Evolutionary conservation across 225 moss, liverwort and hornwort genomes (phyloP).

Genomic region (Sphagnum tenellum): DNA sequence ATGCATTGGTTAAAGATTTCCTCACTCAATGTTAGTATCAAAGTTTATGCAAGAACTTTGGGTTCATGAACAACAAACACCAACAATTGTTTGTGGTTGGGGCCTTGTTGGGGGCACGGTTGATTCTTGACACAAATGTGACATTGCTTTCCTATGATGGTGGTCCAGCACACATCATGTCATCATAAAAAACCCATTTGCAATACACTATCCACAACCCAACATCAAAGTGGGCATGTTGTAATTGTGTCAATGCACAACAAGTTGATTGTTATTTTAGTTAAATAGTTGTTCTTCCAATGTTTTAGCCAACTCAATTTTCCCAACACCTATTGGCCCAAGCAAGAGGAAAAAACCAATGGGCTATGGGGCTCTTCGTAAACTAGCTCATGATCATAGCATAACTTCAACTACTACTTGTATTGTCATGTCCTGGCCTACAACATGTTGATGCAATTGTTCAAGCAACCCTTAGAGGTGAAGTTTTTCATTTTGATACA

Average conservation of each 20-base stretch:
- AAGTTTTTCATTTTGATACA: slow-evolving; percentile 82
- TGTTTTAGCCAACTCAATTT: slow-evolving; percentile 83
- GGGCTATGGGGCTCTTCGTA: slow-evolving; percentile 74
- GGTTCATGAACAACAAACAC: too few relatives aligned
- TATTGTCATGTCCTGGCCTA: slow-evolving; percentile 86
- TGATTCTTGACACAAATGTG: too few relatives aligned
- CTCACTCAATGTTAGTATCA: too few relatives aligned
- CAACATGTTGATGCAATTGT: slow-evolving; percentile 71
- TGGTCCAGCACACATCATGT: too few relatives aligned
- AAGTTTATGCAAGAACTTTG: too few relatives aligned
- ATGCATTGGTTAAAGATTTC: too few relatives aligned
- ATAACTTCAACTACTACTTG: slow-evolving; percentile 84
- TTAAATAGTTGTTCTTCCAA: slow-evolving; percentile 91
- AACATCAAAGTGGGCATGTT: too few relatives aligned
- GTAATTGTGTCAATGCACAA: slow-evolving; percentile 1
- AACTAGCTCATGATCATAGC: slow-evolving; percentile 76
- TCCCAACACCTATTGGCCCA: slow-evolving; percentile 87
- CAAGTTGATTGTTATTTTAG: slow-evolving; percentile 62
- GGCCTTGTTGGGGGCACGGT: too few relatives aligned
- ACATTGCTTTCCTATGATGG: too few relatives aligned
- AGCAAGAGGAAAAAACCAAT: slow-evolving; percentile 90
- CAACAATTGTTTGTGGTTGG: too few relatives aligned
- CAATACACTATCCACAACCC: too few relatives aligned
- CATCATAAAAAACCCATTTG: too few relatives aligned
- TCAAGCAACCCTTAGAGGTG: slow-evolving; percentile 59